These are phyloP conservation scores for Rhodamnia rubescens DNA, from an alignment of 345 rosid genomes.

Conservation along the genomic window DNA sequence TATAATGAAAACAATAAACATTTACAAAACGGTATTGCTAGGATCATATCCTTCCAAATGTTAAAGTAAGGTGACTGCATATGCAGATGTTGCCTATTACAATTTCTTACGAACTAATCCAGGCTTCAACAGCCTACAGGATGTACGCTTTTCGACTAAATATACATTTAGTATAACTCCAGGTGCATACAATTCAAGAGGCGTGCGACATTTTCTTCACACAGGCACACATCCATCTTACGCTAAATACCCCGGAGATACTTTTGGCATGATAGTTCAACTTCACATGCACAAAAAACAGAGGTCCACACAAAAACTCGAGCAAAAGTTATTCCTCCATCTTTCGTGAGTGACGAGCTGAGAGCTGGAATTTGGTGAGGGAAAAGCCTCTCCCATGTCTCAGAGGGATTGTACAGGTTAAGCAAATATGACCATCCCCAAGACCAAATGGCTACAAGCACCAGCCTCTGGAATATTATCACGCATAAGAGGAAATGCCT, in stretches of 20 bases:
- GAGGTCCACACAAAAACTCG: background rate
- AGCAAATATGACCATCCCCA: background rate
- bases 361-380: background rate
- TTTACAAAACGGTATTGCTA: background rate
- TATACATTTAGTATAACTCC: background rate
- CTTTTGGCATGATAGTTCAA: background rate
- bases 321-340: background rate
- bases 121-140: no score
- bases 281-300: background rate
- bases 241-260: background rate
- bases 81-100: no score
- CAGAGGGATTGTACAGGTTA: background rate
- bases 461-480: background rate
- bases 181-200: background rate
- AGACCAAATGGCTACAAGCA: background rate
- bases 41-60: background rate
- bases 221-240: background rate
- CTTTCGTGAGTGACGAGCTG: background rate
- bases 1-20: background rate
- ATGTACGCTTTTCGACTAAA: no score
- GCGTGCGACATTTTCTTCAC: background rate
- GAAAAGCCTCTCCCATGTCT: background rate
- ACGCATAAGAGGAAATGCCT: background rate
- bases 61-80: background rate
- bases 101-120: no score